Evolutionary conservation across 2,329 filamentous ascomycete species (phyloP).

Genomic region (Colletotrichum chrysophilum): DNA sequence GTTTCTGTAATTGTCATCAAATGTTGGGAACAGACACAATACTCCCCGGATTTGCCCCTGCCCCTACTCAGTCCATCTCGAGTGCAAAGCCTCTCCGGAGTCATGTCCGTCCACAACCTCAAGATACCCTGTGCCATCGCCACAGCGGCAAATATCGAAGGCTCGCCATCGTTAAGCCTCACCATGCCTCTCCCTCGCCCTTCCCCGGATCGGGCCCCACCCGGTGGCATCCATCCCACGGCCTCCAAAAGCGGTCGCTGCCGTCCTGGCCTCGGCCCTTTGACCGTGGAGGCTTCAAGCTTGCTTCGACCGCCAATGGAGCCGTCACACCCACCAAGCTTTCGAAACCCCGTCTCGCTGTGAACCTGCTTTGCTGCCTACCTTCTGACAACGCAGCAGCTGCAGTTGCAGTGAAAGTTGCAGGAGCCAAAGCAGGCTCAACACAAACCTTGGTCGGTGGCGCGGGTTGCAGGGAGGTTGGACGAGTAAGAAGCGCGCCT

Average conservation of each 20-base stretch:
- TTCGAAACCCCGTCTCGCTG: neutral
- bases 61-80: neutral
- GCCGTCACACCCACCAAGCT: neutral
- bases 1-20: neutral
- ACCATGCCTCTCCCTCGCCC: neutral
- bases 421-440: neutral
- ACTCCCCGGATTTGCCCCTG: neutral
- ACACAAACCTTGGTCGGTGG: neutral
- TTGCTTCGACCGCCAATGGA: neutral
- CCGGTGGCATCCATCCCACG: neutral
- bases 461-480: slow-evolving; percentile 13
- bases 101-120: neutral
- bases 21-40: neutral
- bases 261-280: neutral
- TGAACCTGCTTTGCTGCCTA: neutral
- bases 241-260: neutral
- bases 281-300: neutral
- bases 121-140: neutral
- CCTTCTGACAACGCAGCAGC: slow-evolving; percentile 10
- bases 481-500: slow-evolving; percentile 20
- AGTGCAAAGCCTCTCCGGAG: neutral
- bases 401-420: neutral
- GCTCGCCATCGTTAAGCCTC: neutral
- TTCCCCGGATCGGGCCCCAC: neutral
- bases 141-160: neutral